Base-by-base conservation (phyloP, 75 land plant genomes). In the Cunninghamia lanceolata region DNA sequence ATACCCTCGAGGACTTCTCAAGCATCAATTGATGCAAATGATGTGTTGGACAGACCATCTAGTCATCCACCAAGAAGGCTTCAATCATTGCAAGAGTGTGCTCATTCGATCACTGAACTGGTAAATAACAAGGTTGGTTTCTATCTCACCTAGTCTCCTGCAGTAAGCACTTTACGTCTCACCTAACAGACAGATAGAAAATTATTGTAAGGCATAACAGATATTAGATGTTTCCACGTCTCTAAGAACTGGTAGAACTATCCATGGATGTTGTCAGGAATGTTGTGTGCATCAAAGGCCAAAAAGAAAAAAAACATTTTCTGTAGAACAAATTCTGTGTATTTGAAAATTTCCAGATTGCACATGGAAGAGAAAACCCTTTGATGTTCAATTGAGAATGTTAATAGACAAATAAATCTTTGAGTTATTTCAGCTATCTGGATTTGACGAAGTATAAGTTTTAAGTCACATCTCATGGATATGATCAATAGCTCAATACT, bases 1-100 rank as follows among this genome's bases (percentile, higher is more conserved):
- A 90, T 89, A 83, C 88, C 90, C 47, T 90, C 96, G 59, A 96
- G 89, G 30, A 90, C 88, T 84, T 93, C 92, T 35, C 94, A 90
- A 78, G 92, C 92, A 50, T 92, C 94, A 4, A 82, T 70, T 39
- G 92, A 90, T 82, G 66, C 90, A 38, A 89, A 78, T 38, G 93
- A 95, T 83, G 74, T 84, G 47, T 71, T 90, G 68, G 99, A 93
- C 80, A 92, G 88, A 68, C 95, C 95, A 88, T 92, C 95, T 35
- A 42, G 86, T 63, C 86, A 97, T 82, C 86, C 88, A 46, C 66
- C 89, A 84, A 93, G 93, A 66, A 90, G 96, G 88, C 89, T 97
- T 68, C 88, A 89, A 56, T 96, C 96, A 63, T 87, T 97, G 78
- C 93, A 90, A 88, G 84, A 88, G 63, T 96, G 86, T 93, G 99